Evolutionary conservation across 208 protist genomes (phyloP).

Genomic region (Leishmania arabica): DNA sequence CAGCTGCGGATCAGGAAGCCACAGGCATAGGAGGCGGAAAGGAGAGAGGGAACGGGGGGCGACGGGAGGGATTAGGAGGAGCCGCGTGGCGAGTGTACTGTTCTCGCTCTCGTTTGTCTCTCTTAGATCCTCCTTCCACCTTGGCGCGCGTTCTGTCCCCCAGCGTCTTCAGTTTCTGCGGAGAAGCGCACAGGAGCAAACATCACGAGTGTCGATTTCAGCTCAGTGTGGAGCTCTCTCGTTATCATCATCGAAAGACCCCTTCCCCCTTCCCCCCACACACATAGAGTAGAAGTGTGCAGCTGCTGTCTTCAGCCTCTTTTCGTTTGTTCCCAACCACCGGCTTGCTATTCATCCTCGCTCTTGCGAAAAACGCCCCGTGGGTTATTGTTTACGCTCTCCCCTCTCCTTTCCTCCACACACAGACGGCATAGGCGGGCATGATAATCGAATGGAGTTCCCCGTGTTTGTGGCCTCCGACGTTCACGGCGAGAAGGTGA

Average conservation of each 20-base stretch:
- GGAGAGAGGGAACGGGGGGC: not conserved
- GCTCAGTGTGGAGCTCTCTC: not conserved
- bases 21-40: not conserved
- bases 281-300: not conserved
- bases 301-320: not conserved
- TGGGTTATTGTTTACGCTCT: not conserved
- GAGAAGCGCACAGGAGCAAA: not conserved
- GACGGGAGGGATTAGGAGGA: no score
- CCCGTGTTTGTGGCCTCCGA: constrained; percentile 70
- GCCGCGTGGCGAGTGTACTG: no score
- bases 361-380: not conserved
- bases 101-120: no score
- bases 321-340: not conserved
- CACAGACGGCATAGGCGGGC: not conserved
- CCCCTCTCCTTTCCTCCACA: not conserved
- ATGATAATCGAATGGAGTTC: constrained; percentile 49
- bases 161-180: not conserved
- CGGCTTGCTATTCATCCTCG: not conserved
- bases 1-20: not conserved
- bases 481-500: constrained; percentile 63
- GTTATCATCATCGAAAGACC: not conserved
- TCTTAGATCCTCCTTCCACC: no score
- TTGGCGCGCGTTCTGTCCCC: not conserved
- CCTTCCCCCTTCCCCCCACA: no score
- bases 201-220: not conserved